Evolutionary conservation across 345 rosid species (phyloP), one percentile per base, ranked within the genome.

Genomic region (Heritiera fomes): DNA sequence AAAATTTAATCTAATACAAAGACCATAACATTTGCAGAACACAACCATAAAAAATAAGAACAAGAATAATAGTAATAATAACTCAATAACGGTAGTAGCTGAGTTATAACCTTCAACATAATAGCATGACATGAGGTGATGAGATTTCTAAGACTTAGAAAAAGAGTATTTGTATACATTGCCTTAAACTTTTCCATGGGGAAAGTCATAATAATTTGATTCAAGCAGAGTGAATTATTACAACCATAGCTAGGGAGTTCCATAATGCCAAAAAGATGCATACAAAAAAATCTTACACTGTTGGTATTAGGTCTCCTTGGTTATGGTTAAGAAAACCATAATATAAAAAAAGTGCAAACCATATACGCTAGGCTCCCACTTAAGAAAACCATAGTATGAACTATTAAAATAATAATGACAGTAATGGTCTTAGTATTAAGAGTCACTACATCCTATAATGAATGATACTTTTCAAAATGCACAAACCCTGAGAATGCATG

Each of bases 1-100:
- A 58, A 7, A 4, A 60, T 60, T 59, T 43, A 45, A 60, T 59
- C 77, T 45, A 75, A 60, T 12, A 59, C 41, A 75, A 75, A 23
- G 20, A 75, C 12, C 58, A 69, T 2, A 28, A 14, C 13, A 47
- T 61, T 28, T 28, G 40, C 17, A 12, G 38, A 28, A 11, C 12
- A 17, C 13, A 41, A 41, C n/a, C 28, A 43, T 67, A 67, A 47
- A 66, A 20, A 47, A 30, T 28, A 50, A 70, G 11, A 70, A 20
- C 0, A 17, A 41, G 4, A 68, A 43, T 1, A 38, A 40, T 7
- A 45, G 18, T 2, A 38, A 66, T 2, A 68, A 43, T 43, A 47
- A 46, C 38, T 20, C 10, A 23, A 50, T 49, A 30, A 15, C 3
- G 43, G 75, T 71, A 71, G 12, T 17, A 53, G 43, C n/a, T 1